A percentile compares a stretch with the other conserved stretches of the same genome.
phyloP scores from a whole-genome alignment of 2,329 filamentous ascomycete species.

The Colletotrichum sp. region DNA sequence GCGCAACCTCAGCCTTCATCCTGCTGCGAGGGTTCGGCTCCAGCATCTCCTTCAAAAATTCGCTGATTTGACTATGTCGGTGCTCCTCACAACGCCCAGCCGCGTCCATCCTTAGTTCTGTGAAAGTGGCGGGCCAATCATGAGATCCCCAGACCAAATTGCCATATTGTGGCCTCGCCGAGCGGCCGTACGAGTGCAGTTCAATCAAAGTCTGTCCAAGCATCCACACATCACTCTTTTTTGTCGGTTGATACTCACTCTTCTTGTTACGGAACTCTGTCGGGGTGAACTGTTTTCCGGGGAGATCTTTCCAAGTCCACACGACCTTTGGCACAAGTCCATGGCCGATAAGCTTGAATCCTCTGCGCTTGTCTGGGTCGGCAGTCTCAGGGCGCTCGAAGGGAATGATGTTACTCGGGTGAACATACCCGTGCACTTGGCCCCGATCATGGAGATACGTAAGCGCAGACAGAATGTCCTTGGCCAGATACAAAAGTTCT shows the following conservation, averaged over 20 bases:
- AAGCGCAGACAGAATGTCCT: neutral
- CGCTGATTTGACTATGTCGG: neutral
- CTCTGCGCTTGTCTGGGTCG: neutral
- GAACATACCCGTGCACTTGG: neutral
- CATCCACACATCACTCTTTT: constrained; percentile 6
- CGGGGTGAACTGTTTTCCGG: neutral
- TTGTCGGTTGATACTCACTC: neutral
- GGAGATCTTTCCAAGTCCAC: neutral
- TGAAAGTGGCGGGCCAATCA: no score
- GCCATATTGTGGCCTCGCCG: neutral
- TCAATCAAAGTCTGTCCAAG: neutral
- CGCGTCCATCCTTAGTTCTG: no score
- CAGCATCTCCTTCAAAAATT: neutral
- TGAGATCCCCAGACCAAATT: neutral
- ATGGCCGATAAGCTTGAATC: constrained; percentile 8
- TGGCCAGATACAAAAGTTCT: neutral
- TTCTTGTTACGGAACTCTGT: neutral
- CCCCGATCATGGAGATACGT: neutral
- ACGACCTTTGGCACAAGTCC: neutral
- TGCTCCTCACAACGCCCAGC: neutral
- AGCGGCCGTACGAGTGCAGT: neutral
- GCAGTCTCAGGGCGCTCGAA: neutral
- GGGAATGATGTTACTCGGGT: neutral
- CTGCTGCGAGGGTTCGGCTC: neutral
- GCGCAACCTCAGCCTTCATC: neutral